phyloP scores from a whole-genome alignment of 768 basidiomycete species.

The Gymnopilus junonius region DNA sequence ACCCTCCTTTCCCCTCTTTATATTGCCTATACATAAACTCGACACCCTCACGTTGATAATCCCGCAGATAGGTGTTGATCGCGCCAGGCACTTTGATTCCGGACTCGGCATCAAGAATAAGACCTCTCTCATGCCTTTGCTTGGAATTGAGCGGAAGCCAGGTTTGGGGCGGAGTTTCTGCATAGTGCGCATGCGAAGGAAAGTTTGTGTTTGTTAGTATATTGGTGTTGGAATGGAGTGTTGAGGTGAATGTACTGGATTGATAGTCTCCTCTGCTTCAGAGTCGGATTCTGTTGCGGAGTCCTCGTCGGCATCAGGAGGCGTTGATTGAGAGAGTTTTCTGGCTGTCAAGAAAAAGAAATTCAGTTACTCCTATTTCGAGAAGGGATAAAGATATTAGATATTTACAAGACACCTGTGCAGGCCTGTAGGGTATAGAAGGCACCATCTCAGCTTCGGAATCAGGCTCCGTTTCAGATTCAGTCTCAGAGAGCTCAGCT shows the following conservation, averaged over 20 bases:
- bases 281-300: slow-evolving; percentile 28
- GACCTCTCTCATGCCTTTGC: slow-evolving; percentile 46
- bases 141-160: slow-evolving; percentile 50
- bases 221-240: neutral
- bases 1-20: slow-evolving; percentile 67
- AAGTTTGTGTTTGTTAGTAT: neutral
- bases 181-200: neutral
- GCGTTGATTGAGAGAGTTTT: neutral
- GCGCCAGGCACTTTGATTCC: slow-evolving; percentile 61
- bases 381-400: neutral
- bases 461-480: slow-evolving; percentile 34
- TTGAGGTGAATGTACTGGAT: slow-evolving; percentile 24
- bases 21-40: slow-evolving; percentile 82
- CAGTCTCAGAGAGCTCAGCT: slow-evolving; percentile 15
- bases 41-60: slow-evolving; percentile 89
- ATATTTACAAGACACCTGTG: neutral
- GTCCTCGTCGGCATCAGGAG: slow-evolving; percentile 6
- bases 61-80: slow-evolving; percentile 87
- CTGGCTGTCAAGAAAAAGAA: neutral
- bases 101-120: slow-evolving; percentile 53
- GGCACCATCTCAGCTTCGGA: slow-evolving; percentile 16
- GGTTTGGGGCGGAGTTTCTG: slow-evolving; percentile 55
- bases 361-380: neutral
- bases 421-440: neutral
- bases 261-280: slow-evolving; percentile 30